Percentiles rank a stretch among this genome's conserved stretches.
Evolutionary conservation across 306 rosid genomes (phyloP).

Genomic region (Hylodesmum podocarpum): DNA sequence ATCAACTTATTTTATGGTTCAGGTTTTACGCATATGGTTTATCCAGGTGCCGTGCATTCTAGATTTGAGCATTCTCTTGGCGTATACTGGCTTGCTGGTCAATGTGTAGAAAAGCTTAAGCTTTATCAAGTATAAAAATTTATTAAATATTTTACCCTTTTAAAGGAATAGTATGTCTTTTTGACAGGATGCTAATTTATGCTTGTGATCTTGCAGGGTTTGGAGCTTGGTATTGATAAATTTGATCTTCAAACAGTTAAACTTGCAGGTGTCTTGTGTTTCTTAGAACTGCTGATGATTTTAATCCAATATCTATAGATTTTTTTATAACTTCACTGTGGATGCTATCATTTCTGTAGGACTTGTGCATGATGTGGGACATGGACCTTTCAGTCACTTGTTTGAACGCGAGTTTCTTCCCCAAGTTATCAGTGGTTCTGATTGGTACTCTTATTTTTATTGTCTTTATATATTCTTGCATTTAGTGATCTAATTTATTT

Average conservation of each 20-base stretch:
- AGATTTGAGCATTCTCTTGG: conserved; percentile 97
- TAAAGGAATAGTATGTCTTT: not conserved
- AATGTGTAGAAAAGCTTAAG: conserved; percentile 70
- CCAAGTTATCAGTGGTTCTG: conserved; percentile 50
- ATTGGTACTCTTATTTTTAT: conserved; percentile 51
- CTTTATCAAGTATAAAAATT: conserved; percentile 54
- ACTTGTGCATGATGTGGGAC: conserved; percentile 96
- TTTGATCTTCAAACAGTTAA: conserved; percentile 89
- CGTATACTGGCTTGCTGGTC: conserved; percentile 92
- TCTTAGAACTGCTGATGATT: not conserved
- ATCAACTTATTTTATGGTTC: conserved; percentile 38
- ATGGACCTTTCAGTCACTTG: conserved; percentile 96
- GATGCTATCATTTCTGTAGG: conserved; percentile 46
- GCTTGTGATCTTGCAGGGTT: conserved; percentile 59
- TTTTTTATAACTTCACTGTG: not conserved
- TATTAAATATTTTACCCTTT: not conserved
- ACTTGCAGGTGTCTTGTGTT: conserved; percentile 71
- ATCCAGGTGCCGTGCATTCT: conserved; percentile 93
- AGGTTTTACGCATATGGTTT: conserved; percentile 80
- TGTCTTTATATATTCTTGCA: not conserved
- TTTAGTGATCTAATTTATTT: conserved; percentile 13
- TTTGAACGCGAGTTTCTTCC: conserved; percentile 92
- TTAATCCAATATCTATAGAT: not conserved
- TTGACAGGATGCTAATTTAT: not conserved
- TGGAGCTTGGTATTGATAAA: conserved; percentile 75